Evolutionary conservation across 2,329 filamentous ascomycete species (phyloP), one percentile per base, ranked within the genome.

Genomic region (Fusarium citri): DNA sequence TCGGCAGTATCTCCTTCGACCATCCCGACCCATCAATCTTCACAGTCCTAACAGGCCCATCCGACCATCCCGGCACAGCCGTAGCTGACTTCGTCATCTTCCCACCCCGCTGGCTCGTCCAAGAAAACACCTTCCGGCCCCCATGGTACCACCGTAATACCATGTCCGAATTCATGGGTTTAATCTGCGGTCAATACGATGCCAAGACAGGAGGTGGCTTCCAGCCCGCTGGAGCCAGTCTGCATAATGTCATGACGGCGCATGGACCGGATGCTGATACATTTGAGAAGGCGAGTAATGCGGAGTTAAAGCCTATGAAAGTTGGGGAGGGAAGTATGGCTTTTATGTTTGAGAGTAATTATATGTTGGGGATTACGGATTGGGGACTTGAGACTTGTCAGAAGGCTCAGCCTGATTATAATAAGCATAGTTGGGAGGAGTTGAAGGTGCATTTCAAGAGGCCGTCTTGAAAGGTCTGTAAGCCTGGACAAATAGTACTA

Each of bases 11-110:
- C 70, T 92, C 69, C 2, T 74, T 74, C 16, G 71, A 94, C 78
- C 92, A 95, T 74, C 91, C 92, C 0, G 92, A 94, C 75, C 92
- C 92, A 0, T 90, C 87, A 64, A 94, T 95, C 77, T 94, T 90
- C 81, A 94, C 89, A 0, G 91, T 93, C 6, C 82, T 92, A 6
- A 89, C 91, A 3, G 89, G 88, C 1, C 88, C 86, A 11, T 88
- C 88, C 4, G 80, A 85, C 4, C 85, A 84, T 3, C 83, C 87
- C 0, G 88, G 89, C 11, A 91, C 90, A 0, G 89, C 91, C 22
- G 80, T 91, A 8, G 89, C 89, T 11, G 91, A 93, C 79, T 92
- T 93, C 72, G 88, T 92, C 76, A 89, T 92, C 79, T 92, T 93
- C 80, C 89, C 90, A 5, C 90, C 91, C 0, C 84, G 90, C 28